Evolutionary conservation across 768 basidiomycete species (phyloP).

Genomic region (Boletus speciosus): DNA sequence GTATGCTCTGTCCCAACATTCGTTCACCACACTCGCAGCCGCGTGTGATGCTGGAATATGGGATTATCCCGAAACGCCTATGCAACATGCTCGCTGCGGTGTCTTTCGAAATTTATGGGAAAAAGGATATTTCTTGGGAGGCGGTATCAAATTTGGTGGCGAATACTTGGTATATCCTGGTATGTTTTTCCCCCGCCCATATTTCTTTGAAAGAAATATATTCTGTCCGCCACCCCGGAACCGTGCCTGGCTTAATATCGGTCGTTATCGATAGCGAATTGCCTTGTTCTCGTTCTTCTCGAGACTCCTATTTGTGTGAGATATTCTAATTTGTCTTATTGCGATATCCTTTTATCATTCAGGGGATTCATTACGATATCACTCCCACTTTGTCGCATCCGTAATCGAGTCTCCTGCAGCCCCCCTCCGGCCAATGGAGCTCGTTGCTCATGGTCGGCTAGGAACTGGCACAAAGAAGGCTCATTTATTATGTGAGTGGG

Average conservation of each 20-base stretch:
- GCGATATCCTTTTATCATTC: background rate
- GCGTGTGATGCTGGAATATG: constrained; percentile 72
- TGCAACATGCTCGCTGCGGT: constrained; percentile 71
- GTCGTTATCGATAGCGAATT: background rate
- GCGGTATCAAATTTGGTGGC: constrained; percentile 91
- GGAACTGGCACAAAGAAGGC: constrained; percentile 98
- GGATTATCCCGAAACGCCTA: constrained; percentile 63
- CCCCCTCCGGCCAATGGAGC: constrained; percentile 80
- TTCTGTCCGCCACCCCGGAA: background rate
- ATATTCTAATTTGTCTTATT: constrained; percentile 4
- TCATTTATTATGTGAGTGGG: constrained; percentile 87
- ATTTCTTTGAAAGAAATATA: background rate
- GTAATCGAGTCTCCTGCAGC: constrained; percentile 64
- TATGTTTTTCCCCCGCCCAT: constrained; percentile 31
- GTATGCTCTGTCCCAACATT: constrained; percentile 50
- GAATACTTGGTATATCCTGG: constrained; percentile 97
- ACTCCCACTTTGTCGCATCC: constrained; percentile 91
- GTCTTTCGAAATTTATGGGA: constrained; percentile 82
- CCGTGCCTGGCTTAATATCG: background rate
- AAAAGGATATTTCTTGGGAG: constrained; percentile 83
- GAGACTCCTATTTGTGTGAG: background rate
- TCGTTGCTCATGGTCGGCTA: constrained; percentile 91
- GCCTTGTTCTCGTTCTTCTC: background rate
- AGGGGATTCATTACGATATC: constrained; percentile 95
- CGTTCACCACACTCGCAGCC: constrained; percentile 53